Conservation (phyloP, 2,329 filamentous ascomycete species). For the Microascus cirrosus region DNA sequence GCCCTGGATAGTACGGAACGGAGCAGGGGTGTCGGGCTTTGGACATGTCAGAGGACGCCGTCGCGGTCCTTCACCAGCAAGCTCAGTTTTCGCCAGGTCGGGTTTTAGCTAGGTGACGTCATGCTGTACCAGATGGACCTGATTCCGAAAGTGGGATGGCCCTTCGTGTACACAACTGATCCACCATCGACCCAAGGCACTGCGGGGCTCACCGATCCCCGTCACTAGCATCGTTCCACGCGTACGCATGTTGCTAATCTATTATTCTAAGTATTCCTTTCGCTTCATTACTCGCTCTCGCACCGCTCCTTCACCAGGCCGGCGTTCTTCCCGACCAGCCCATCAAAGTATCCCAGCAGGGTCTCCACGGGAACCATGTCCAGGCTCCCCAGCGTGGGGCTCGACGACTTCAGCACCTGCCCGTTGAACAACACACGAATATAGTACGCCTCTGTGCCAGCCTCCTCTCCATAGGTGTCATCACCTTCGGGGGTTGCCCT, state of each 20-base stretch:
- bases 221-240: no score
- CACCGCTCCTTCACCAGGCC: constrained; percentile 24
- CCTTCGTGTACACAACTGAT: no score
- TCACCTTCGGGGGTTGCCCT: constrained; percentile 14
- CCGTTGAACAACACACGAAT: constrained; percentile 64
- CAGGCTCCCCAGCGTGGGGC: constrained; percentile 54
- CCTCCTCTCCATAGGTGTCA: neutral
- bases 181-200: no score
- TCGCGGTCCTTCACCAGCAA: no score
- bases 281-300: neutral
- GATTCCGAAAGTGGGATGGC: no score
- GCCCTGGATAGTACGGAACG: no score
- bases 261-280: neutral
- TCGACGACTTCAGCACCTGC: constrained; percentile 53
- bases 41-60: no score
- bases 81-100: no score
- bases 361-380: constrained; percentile 59
- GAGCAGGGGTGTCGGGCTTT: no score
- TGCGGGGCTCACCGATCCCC: no score
- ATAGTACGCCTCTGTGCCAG: constrained; percentile 26
- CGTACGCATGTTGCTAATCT: neutral
- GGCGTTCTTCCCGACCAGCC: constrained; percentile 47
- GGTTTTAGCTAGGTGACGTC: no score
- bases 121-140: no score
- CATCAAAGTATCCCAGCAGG: constrained; percentile 61